Evolutionary conservation across 1,284 basidiomycete genomes (phyloP).

Genomic region (Trichosporon faecale): DNA sequence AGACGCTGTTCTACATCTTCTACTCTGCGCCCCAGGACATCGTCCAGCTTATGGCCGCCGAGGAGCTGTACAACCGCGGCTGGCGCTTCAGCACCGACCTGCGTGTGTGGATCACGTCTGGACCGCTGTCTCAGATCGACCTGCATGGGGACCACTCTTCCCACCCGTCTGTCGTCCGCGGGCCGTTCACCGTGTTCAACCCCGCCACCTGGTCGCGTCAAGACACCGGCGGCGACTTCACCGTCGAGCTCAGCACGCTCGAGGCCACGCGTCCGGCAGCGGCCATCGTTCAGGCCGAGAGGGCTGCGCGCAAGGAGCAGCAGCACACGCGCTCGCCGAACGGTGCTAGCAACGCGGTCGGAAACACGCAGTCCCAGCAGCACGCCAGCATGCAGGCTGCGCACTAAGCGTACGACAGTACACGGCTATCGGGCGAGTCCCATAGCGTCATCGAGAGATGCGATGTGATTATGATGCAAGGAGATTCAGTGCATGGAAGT

Average conservation of each 20-base stretch:
- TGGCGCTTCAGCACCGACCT: slow-evolving; percentile 98
- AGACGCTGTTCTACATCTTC: slow-evolving; percentile 98
- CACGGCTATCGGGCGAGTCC: not conserved
- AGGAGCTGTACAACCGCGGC: slow-evolving; percentile 94
- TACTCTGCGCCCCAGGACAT: slow-evolving; percentile 91
- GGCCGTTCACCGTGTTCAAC: slow-evolving; percentile 50
- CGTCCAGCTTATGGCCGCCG: slow-evolving; percentile 84
- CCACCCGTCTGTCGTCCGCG: slow-evolving; percentile 30
- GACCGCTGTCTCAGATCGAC: slow-evolving; percentile 38
- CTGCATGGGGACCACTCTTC: slow-evolving; percentile 23
- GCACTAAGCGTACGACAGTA: slow-evolving; percentile 15
- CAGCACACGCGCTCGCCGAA: slow-evolving; percentile 20
- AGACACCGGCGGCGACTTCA: slow-evolving; percentile 45
- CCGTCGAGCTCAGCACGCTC: slow-evolving; percentile 38
- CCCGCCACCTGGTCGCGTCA: slow-evolving; percentile 42
- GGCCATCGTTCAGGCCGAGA: slow-evolving; percentile 32
- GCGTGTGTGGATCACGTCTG: slow-evolving; percentile 89
- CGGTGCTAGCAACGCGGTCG: slow-evolving; percentile 15
- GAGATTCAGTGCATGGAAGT: not conserved
- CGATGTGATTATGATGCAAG: slow-evolving; percentile 8
- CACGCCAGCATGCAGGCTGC: slow-evolving; percentile 22
- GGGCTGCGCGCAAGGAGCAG: slow-evolving; percentile 33
- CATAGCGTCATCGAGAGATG: slow-evolving; percentile 8
- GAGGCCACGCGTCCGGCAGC: slow-evolving; percentile 41
- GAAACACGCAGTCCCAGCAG: slow-evolving; percentile 23